Evolutionary conservation across 306 rosid genomes (phyloP), one percentile per base, ranked within the genome.

Genomic region (Alnus rubra): DNA sequence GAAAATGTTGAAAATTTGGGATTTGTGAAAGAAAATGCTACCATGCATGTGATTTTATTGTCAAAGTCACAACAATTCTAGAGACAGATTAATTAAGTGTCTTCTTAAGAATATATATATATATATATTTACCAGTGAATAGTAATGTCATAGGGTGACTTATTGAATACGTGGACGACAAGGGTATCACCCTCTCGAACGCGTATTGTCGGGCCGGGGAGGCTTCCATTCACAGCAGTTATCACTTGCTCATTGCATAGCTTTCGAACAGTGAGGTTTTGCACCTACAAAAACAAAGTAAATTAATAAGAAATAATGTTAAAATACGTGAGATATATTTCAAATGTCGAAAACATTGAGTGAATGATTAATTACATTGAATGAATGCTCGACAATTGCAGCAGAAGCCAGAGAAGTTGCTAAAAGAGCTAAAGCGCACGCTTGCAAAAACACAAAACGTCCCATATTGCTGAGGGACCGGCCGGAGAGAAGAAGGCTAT

Each of bases 101-200:
- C 28, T 18, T 30, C 73, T 45, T 74, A 5, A 5, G 4, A n/a
- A 65, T 6, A 23, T 23, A 23, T 23, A 23, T 23, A 23, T 23
- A 23, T 23, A 23, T 23, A 23, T 23, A 71, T 28, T 71, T 82
- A 90, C 95, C 95, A 90, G 33, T 90, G 95, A 71, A 90, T 80
- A 10, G 85, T 88, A 16, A 90, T 47, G 74, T 80, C 75, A 33
- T 90, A 85, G 6, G 95, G 91, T 2, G 88, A 83, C 4, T 87
- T 52, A 81, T 90, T 90, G 13, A 69, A 11, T 69, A 87, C 82
- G n/a, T 88, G 89, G 71, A 88, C 83, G 47, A 88, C 74, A 6
- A 88, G 85, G 2, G 85, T 81, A 64, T 90, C 92, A 4, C 89
- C 91, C 53, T 90, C 91, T 0, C 30, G 56, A 7, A 73, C 91